Evolutionary conservation across 495 filamentous ascomycete species (phyloP).

Genomic region (Penicillium tannophilum): DNA sequence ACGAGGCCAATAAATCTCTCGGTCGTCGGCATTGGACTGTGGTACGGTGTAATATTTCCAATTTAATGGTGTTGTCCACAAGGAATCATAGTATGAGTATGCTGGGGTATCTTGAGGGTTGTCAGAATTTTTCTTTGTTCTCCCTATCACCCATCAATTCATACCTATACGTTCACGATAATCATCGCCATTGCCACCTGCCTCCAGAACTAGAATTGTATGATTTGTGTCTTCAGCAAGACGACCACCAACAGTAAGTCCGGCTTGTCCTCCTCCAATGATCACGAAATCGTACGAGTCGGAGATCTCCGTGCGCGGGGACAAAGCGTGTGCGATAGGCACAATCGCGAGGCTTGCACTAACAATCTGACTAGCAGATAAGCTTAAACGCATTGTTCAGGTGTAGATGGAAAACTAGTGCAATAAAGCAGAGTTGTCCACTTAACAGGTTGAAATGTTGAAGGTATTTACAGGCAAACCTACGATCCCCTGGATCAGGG

Average conservation of each 20-base stretch:
- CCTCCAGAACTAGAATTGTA: conserved; percentile 46
- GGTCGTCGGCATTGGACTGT: conserved; percentile 36
- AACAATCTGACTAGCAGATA: neutral
- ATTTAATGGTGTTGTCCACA: conserved; percentile 41
- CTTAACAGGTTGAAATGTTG: neutral
- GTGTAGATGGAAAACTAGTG: too few species aligned
- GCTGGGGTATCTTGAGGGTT: conserved; percentile 31
- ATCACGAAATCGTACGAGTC: conserved; percentile 51
- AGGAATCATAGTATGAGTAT: conserved; percentile 36
- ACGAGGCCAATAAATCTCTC: conserved; percentile 34
- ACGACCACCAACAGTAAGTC: conserved; percentile 34
- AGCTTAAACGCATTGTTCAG: neutral
- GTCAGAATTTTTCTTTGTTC: conserved; percentile 4
- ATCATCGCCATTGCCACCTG: conserved; percentile 39
- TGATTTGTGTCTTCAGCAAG: conserved; percentile 32
- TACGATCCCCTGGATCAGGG: neutral
- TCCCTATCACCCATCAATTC: neutral
- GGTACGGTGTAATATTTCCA: conserved; percentile 38
- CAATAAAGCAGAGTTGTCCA: neutral
- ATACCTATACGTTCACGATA: conserved; percentile 37
- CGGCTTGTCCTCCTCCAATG: conserved; percentile 45
- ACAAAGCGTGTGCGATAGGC: conserved; percentile 21
- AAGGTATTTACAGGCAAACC: neutral
- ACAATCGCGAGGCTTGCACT: conserved; percentile 1
- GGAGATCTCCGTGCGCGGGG: conserved; percentile 31